These are phyloP conservation scores for Leptographium galeiforme DNA, from an alignment of 2,329 filamentous ascomycete genomes.

Conservation along the genomic window DNA sequence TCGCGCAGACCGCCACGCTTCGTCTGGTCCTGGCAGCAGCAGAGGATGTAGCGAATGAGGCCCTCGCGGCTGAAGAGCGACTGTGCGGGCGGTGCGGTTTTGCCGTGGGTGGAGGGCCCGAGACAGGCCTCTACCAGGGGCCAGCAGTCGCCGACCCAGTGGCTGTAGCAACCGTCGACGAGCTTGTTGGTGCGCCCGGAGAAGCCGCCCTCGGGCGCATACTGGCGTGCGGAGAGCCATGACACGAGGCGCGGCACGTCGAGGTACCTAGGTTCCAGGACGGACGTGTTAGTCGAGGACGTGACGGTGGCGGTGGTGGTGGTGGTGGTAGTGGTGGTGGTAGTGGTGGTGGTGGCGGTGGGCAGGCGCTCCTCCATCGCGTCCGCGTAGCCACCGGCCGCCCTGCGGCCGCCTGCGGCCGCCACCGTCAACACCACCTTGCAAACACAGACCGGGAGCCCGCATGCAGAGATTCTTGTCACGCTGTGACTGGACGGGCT, in stretches of 20 bases:
- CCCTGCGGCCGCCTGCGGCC: background rate
- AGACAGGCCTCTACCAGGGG: slow-evolving; percentile 73
- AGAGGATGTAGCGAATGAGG: slow-evolving; percentile 76
- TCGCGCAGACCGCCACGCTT: slow-evolving; percentile 73
- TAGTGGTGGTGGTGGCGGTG: background rate
- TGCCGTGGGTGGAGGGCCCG: slow-evolving; percentile 16
- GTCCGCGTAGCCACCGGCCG: background rate
- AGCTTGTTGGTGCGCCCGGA: slow-evolving; percentile 93
- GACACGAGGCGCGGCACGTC: slow-evolving; percentile 64
- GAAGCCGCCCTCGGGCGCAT: slow-evolving; percentile 83
- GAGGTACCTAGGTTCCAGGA: slow-evolving; percentile 44
- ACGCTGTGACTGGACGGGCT: slow-evolving; percentile 19
- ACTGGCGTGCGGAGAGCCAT: slow-evolving; percentile 84
- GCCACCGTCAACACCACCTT: slow-evolving; percentile 2
- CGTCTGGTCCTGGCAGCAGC: slow-evolving; percentile 66
- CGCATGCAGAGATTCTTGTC: slow-evolving; percentile 23
- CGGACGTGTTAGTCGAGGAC: background rate
- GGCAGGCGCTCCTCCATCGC: background rate
- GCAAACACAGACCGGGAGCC: slow-evolving; percentile 12
- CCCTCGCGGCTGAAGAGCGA: slow-evolving; percentile 71
- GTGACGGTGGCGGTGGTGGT: background rate
- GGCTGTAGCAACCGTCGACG: slow-evolving; percentile 95
- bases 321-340: background rate
- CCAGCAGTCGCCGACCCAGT: slow-evolving; percentile 96
- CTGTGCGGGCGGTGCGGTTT: slow-evolving; percentile 19